These are phyloP conservation scores for Cucurbita argyrosperma DNA, from an alignment of 306 rosid genomes.

Conservation along the genomic window DNA sequence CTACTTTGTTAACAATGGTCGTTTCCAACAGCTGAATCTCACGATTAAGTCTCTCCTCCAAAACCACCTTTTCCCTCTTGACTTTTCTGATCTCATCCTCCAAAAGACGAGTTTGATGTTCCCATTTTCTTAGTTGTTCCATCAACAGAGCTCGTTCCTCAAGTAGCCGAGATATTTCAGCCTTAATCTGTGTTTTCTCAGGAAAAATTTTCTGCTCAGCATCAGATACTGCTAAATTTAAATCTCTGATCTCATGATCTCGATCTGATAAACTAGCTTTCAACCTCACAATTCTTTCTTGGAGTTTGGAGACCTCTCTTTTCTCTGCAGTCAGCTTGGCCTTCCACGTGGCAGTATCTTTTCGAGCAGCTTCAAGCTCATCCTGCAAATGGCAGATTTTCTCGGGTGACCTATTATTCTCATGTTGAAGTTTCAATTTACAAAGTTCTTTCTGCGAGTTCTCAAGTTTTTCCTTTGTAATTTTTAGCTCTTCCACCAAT, in stretches of 20 bases:
- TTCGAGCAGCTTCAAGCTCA: conserved; percentile 48
- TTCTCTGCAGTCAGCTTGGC: conserved; percentile 54
- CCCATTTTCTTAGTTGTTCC: conserved; percentile 56
- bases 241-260: conserved; percentile 64
- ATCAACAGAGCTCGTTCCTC: conserved; percentile 28
- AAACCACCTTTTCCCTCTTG: conserved; percentile 36
- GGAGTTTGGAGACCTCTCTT: conserved; percentile 61
- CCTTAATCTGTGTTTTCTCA: conserved; percentile 67
- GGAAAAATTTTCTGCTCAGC: conserved; percentile 96
- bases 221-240: conserved; percentile 77
- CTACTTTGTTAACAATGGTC: conserved; percentile 27
- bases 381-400: conserved; percentile 37
- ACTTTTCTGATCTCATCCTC: conserved; percentile 77
- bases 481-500: conserved; percentile 38
- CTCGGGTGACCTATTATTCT: conserved; percentile 38
- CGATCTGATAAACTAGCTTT: conserved; percentile 65
- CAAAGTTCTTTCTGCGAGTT: conserved; percentile 44
- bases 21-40: conserved; percentile 35
- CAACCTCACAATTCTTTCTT: conserved; percentile 54
- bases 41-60: conserved; percentile 32
- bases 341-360: conserved; percentile 52
- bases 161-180: conserved; percentile 46
- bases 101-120: conserved; percentile 45
- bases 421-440: conserved; percentile 35
- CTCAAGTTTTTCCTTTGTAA: conserved; percentile 37